Base-by-base conservation (phyloP, 305 asterid genomes). In the Rubia tinctorum region DNA sequence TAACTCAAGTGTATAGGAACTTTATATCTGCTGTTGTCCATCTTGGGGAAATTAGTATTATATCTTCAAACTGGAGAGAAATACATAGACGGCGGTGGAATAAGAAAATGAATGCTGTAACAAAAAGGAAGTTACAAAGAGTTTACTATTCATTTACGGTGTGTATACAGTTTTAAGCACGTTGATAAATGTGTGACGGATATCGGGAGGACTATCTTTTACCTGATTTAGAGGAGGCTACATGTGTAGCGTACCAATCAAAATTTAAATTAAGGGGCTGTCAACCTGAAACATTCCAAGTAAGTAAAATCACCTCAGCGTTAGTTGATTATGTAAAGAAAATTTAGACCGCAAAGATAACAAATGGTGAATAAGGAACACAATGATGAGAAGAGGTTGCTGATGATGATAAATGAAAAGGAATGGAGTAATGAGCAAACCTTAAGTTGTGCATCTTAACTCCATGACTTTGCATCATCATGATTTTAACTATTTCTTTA, bases 141-240 rank as follows among this genome's bases (percentile, higher is more conserved):
- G 30, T 70, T 45, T 53, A 61, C 70, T 65, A 69, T 76, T 72
- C 78, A 84, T 96, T 91, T 82, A 93, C 98, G 55, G 73, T 72
- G 97, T 84, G 7, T 95, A 97, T 13, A 89, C 79, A 71, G 96
- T 82, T 89, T 75, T 92, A 66, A 86, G 89, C 3, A 91, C 71
- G 82, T 95, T 97, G 60, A 87, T 80, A 82, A 95, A 95, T 81
- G 99, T 98, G 63, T 98, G 99, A 40, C 95, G 92, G 77, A 92
- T 81, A 84, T 92, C 99, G 64, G 96, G 96, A 59, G 95, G 89
- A 22, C 84, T 84, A 83, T 89, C 97, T 42, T 84, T 89, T 75
- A 80, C 74, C 77, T 86, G 96, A 77, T 91, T 91, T 69, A 79
- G 73, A 20, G 98, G 92, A 70, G 96, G 96, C 80, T 92, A 98